Evolutionary conservation across 139 green algal genomes (phyloP).

Genomic region (Tetradesmus obliquus): DNA sequence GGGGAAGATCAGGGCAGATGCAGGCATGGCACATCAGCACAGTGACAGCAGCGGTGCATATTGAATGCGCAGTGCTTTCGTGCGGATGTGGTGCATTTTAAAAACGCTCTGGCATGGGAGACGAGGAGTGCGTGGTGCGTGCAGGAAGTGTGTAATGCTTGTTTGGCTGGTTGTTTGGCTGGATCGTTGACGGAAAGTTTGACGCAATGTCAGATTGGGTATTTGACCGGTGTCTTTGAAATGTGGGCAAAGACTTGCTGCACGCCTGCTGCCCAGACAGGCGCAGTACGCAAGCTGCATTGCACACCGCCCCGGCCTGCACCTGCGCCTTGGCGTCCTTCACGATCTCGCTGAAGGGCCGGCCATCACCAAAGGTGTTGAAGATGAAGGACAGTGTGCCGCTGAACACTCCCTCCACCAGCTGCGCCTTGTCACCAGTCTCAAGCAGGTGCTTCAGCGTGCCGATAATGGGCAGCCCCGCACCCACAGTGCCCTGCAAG

Average conservation of each 20-base stretch:
- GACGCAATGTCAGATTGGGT: not conserved
- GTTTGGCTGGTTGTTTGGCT: too few relatives aligned
- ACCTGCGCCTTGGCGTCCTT: conserved; percentile 72
- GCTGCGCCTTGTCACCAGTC: conserved; percentile 90
- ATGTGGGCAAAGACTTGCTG: not conserved
- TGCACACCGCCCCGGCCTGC: not conserved
- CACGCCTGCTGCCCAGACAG: not conserved
- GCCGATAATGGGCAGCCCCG: conserved; percentile 94
- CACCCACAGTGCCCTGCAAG: conserved; percentile 84
- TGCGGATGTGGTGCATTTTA: too few relatives aligned
- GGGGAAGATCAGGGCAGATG: too few relatives aligned
- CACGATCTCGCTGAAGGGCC: conserved; percentile 90
- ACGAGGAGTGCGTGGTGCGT: too few relatives aligned
- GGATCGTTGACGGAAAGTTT: too few relatives aligned
- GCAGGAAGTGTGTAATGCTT: too few relatives aligned
- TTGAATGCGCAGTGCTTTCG: too few relatives aligned
- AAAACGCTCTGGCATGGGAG: too few relatives aligned
- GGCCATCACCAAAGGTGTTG: conserved; percentile 83
- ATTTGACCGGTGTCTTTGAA: not conserved
- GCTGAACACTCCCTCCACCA: conserved; percentile 94
- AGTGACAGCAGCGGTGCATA: too few relatives aligned
- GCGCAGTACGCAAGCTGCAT: not conserved
- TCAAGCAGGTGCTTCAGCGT: conserved; percentile 94
- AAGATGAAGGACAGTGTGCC: conserved; percentile 99
- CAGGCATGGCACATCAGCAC: too few relatives aligned